Percentiles rank a stretch among this genome's conserved stretches.
Conservation (phyloP, 1,284 basidiomycete genomes). For the Stygiomarasmius scandens region DNA sequence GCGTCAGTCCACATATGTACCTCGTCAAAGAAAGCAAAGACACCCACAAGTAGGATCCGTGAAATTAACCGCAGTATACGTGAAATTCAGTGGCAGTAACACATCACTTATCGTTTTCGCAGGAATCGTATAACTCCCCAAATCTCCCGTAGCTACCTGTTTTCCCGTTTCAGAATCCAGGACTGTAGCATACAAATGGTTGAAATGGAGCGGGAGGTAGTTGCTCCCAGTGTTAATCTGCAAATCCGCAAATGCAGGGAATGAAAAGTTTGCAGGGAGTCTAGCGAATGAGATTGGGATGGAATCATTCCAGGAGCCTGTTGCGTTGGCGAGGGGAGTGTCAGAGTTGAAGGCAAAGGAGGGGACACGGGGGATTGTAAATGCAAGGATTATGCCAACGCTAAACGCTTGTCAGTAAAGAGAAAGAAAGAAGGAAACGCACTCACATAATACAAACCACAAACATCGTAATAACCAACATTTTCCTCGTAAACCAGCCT, state of each 20-base stretch:
- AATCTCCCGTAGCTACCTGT: slow-evolving; percentile 67
- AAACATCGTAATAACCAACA: slow-evolving; percentile 71
- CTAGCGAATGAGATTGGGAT: slow-evolving; percentile 69
- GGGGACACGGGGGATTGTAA: slow-evolving; percentile 82
- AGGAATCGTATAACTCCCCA: slow-evolving; percentile 53
- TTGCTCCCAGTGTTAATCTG: slow-evolving; percentile 73
- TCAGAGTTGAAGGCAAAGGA: slow-evolving; percentile 60
- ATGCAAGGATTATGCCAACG: slow-evolving; percentile 67
- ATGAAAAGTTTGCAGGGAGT: slow-evolving; percentile 83
- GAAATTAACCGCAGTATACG: slow-evolving; percentile 78
- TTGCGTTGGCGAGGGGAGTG: slow-evolving; percentile 62
- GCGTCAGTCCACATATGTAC: neutral
- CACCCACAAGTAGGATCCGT: slow-evolving; percentile 80
- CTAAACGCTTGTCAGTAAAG: slow-evolving; percentile 37
- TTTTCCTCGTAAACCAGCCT: slow-evolving; percentile 70
- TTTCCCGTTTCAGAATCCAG: slow-evolving; percentile 66
- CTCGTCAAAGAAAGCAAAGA: neutral
- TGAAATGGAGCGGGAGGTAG: slow-evolving; percentile 76
- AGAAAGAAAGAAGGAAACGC: slow-evolving; percentile 36
- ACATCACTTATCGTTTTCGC: slow-evolving; percentile 67
- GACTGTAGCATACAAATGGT: slow-evolving; percentile 62
- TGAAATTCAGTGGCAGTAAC: slow-evolving; percentile 76
- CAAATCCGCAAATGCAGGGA: slow-evolving; percentile 73
- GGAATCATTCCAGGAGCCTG: slow-evolving; percentile 50
- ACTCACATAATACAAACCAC: slow-evolving; percentile 64